Base-by-base conservation (phyloP, 352 stramenopile genomes). In the Globisporangium canariense region DNA sequence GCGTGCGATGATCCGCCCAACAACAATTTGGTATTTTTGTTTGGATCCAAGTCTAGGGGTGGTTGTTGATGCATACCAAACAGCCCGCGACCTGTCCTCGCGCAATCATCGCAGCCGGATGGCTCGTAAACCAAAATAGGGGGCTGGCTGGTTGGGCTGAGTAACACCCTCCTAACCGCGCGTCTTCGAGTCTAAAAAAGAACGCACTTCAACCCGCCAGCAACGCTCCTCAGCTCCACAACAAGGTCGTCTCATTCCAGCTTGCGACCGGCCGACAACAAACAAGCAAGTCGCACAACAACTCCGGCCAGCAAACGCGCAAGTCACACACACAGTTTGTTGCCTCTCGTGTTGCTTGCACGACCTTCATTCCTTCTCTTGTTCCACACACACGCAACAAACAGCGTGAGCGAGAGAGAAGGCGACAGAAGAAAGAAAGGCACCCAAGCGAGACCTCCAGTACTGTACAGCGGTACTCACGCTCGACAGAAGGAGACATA, bases 81-180 rank as follows among this genome's bases (percentile, higher is more conserved):
- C 4, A 49, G 16, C 22, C 25, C 32, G 47, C 25, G 25, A 28
- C 25, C 45, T 50, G 14, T 65, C 41, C 50, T 38, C 56, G 56
- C 56, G 56, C 56, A 51, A 62, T 62, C 56, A 53, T 58, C 43
- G 11, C 41, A 55, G 30, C 10, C 3, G 20, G 45, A 43, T 51
- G 16, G 43, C 43, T 62, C 57, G 57, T 62, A 62, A 54, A 62
- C 57, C 25, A 51, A 62, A 62, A 62, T 62, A 62, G 56, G 41
- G 40, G 18, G 11, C 4, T 11, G 14, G 8, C n/a, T 22, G 45
- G 47, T 11, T 13, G 51, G n/a, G 16, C 22, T 22, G 43, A 49
- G 43, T 49, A 49, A 49, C 43, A 49, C 46, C 46, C 46, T 52
- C 46, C 45, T 46, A 58, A 58, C 52, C 52, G 52, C 32, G 38